A percentile compares a stretch with the other conserved stretches of the same genome.
Evolutionary conservation across 371 early-diverging fungal genomes (phyloP).

Genomic region (Funneliformis caledonium): DNA sequence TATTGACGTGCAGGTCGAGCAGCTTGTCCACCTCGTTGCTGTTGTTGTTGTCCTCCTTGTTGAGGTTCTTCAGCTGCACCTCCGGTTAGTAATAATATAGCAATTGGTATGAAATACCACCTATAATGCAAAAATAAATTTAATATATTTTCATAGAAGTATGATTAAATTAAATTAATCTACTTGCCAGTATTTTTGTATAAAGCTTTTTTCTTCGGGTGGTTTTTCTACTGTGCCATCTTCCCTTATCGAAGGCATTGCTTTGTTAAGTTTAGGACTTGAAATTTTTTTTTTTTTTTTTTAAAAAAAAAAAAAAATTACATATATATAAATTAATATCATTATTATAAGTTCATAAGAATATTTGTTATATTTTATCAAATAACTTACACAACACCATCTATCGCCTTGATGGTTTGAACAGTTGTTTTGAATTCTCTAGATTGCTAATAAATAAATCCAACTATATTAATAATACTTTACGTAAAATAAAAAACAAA

Average conservation of each 20-base stretch:
- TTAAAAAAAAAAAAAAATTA: not conserved
- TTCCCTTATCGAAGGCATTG: conserved; percentile 16
- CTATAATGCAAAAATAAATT: not conserved
- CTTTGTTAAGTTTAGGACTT: conserved; percentile 34
- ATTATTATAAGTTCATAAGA: not conserved
- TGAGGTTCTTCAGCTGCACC: not conserved
- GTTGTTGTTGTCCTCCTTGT: not conserved
- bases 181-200: conserved; percentile 39
- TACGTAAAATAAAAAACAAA: not conserved
- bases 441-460: not conserved
- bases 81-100: conserved; percentile 19
- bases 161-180: not conserved
- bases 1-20: conserved; percentile 18
- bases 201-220: conserved; percentile 35
- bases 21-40: conserved; percentile 23
- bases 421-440: conserved; percentile 25
- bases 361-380: not conserved
- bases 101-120: conserved; percentile 20
- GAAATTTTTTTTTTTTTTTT: too few species aligned
- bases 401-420: conserved; percentile 26
- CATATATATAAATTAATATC: too few species aligned
- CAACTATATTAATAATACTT: not conserved
- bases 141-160: not conserved
- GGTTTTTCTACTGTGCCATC: conserved; percentile 36
- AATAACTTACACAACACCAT: conserved; percentile 21